Base-by-base conservation (phyloP, 345 rosid genomes). In the Bruguiera gymnorhiza region DNA sequence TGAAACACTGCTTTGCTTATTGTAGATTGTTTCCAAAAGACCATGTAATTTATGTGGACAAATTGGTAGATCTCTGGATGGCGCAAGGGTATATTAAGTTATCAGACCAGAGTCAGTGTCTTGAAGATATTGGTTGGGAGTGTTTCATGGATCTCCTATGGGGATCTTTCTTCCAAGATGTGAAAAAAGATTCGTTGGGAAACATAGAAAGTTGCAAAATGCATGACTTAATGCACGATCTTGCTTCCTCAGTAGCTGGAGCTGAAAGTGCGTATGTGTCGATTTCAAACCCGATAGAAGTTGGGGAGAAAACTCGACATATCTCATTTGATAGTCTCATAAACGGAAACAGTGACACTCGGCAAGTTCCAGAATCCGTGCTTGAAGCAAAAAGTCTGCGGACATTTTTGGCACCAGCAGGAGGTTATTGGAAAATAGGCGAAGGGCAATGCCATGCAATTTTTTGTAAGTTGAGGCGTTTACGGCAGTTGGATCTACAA, bases 181-280 rank as follows among this genome's bases (percentile, higher is more conserved):
- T n/a, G 2, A 26, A 5, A n/a, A 50, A 60, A 59, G 76, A 75
- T 65, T 0, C 0, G 0, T 0, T 13, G 6, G 54, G 61, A 0
- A 9, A 1, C 3, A 0, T 30, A 11, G 3, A 0, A 1, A 5
- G 3, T 21, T 77, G 68, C 52, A 73, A 65, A 46, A 69, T 78
- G 81, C 81, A 73, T 53, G 71, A 71, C 39, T 26, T 66, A 43
- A 72, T 76, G 60, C 80, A 76, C 62, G 75, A 74, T 55, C 79
- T 77, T 31, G 79, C 74, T 0, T 1, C 0, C 3, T 10, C 0
- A 1, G 43, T 81, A 7, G 66, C 74, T 0, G 39, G 60, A 9
- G 5, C 11, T 0, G 54, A 50, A 4, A 29, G 18, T 26, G 2
- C 4, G 1, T 6, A 34, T 3, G 20, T 5, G 0, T 3, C 34